These are phyloP conservation scores for Sclerotinia sclerotiorum DNA, from an alignment of 2,329 filamentous ascomycete genomes.

Conservation along the genomic window DNA sequence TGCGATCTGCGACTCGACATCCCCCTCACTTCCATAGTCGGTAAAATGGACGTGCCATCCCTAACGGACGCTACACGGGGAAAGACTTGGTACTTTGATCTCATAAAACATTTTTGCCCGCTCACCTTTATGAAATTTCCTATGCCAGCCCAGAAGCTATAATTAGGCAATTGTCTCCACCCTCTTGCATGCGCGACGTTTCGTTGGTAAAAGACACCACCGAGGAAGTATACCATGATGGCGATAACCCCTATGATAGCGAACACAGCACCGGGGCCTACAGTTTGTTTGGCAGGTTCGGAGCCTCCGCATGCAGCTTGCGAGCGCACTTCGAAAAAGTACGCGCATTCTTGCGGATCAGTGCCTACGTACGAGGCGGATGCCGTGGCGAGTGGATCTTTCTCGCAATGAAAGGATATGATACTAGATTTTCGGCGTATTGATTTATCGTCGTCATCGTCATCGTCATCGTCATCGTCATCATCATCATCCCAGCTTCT, in stretches of 20 bases:
- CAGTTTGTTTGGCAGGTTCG: slow-evolving; percentile 68
- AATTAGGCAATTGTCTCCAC: slow-evolving; percentile 95
- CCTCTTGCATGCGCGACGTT: slow-evolving; percentile 92
- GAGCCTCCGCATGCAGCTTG: slow-evolving; percentile 72
- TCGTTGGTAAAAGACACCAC: slow-evolving; percentile 92
- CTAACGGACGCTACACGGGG: slow-evolving; percentile 38
- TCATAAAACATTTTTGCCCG: slow-evolving; percentile 37
- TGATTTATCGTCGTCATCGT: slow-evolving; percentile 33
- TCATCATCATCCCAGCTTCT: slow-evolving; percentile 41
- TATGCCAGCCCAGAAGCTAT: slow-evolving; percentile 86
- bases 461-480: slow-evolving; percentile 42
- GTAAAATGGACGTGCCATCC: slow-evolving; percentile 37
- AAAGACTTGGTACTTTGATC: slow-evolving; percentile 34
- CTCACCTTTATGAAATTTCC: slow-evolving; percentile 78
- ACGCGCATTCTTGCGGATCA: slow-evolving; percentile 86
- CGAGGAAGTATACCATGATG: slow-evolving; percentile 83
- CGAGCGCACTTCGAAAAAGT: slow-evolving; percentile 92
- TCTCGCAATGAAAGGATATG: slow-evolving; percentile 91
- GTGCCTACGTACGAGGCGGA: slow-evolving; percentile 78
- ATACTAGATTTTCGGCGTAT: slow-evolving; percentile 71
- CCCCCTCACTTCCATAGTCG: slow-evolving; percentile 39
- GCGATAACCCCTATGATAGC: slow-evolving; percentile 78
- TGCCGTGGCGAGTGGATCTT: slow-evolving; percentile 69
- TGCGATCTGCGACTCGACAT: slow-evolving; percentile 28
- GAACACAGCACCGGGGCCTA: slow-evolving; percentile 75